Evolutionary conservation across 2,329 filamentous ascomycete genomes (phyloP), one percentile per base, ranked within the genome.

Genomic region (Epichloe sibirici): DNA sequence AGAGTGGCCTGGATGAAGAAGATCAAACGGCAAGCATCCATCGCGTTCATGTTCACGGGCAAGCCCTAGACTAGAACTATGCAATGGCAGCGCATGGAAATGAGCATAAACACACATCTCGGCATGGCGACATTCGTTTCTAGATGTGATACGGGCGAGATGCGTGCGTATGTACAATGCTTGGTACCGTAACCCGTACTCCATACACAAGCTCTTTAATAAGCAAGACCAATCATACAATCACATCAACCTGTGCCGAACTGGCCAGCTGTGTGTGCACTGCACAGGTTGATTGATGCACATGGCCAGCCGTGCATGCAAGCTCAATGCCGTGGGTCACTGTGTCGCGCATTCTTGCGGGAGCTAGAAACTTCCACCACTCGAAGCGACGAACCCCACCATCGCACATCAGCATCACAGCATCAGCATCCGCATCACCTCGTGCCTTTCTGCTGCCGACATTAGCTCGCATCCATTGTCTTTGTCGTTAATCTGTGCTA

Each of bases 351-450:
- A n/a, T 13, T 45, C 43, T 21, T 38, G 34, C 15, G 17, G 23
- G 12, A 56, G 54, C 58, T 59, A 61, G 57, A 57, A 57, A 55
- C 55, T 60, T 60, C 59, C 57, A 59, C 52, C 53, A 44, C n/a
- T 11, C 12, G 17, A 21, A 23, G 21, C 12, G n/a, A 21, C 25
- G 42, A 43, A 28, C 52, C 49, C 49, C 49, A 51, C 49, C 52
- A 43, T 38, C 4, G 13, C n/a, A 31, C 31, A 21, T 37, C 31
- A 13, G 4, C 45, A 8, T 21, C 45, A 2, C 45, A 2, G n/a
- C 45, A 28, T n/a, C 25, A 13, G 11, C 31, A 25, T 31, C 45
- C 3, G 31, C 4, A 11, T 31, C 21, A 28, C 35, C 23, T 40
- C 34, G 15, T 37, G 13, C 17, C 23, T 31, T 4, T 45, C 23